phyloP scores from a whole-genome alignment of 2,329 filamentous ascomycete species.

The Colletotrichum destructivum region DNA sequence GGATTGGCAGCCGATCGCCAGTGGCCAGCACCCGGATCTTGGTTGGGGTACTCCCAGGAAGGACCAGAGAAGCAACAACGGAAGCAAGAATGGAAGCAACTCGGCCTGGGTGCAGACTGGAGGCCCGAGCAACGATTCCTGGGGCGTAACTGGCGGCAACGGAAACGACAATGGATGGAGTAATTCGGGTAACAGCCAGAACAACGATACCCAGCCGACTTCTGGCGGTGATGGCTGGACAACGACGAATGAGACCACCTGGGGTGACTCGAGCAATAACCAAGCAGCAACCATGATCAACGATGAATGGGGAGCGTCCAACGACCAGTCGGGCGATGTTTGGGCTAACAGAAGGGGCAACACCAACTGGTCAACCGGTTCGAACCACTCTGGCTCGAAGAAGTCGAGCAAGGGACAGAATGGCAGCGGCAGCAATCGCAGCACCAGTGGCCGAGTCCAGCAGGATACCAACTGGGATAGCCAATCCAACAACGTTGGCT shows the following conservation, averaged over 20 bases:
- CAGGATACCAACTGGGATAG: slow-evolving; percentile 19
- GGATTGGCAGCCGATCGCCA: slow-evolving; percentile 20
- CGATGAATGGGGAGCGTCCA: slow-evolving; percentile 21
- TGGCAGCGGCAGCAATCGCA: slow-evolving; percentile 21
- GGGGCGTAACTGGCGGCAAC: slow-evolving; percentile 23
- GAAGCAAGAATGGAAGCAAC: slow-evolving; percentile 21
- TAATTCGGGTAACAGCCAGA: slow-evolving; percentile 23
- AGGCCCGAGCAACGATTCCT: slow-evolving; percentile 27
- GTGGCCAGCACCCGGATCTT: slow-evolving; percentile 39
- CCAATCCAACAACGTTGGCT: slow-evolving; percentile 40
- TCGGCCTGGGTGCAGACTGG: slow-evolving; percentile 17
- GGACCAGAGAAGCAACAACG: slow-evolving; percentile 21
- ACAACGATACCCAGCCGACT: slow-evolving; percentile 35
- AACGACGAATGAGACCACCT: slow-evolving; percentile 16
- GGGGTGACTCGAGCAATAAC: slow-evolving; percentile 26
- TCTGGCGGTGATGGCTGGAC: slow-evolving; percentile 25
- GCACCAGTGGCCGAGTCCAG: slow-evolving; percentile 19
- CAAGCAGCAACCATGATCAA: background rate
- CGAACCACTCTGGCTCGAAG: slow-evolving; percentile 36
- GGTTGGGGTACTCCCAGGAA: slow-evolving; percentile 13
- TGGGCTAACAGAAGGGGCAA: slow-evolving; percentile 21
- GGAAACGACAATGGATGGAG: slow-evolving; percentile 38
- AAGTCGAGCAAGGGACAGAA: slow-evolving; percentile 28
- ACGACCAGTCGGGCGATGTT: slow-evolving; percentile 2
- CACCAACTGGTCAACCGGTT: slow-evolving; percentile 30